Conservation (phyloP, 768 basidiomycete genomes). For the Rhizopogon vesiculosus region DNA sequence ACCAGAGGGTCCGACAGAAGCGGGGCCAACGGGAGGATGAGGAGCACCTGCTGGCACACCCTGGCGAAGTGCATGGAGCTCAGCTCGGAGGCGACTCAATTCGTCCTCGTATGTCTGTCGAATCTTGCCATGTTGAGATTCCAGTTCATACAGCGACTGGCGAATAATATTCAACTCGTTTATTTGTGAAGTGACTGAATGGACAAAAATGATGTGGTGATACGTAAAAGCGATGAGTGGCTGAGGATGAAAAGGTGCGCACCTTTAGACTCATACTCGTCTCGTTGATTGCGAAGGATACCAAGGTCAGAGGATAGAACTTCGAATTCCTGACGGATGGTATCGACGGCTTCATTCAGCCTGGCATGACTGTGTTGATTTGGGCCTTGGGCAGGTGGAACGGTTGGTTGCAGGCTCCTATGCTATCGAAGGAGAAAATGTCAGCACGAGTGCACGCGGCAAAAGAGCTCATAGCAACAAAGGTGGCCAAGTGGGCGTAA, state of each 20-base stretch:
- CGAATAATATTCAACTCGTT: conserved; percentile 89
- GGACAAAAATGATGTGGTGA: conserved; percentile 7
- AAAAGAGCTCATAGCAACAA: not conserved
- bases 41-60: conserved; percentile 30
- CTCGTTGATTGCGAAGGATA: conserved; percentile 69
- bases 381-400: conserved; percentile 38
- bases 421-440: conserved; percentile 30
- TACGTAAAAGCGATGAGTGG: not conserved
- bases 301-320: conserved; percentile 60
- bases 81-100: conserved; percentile 62
- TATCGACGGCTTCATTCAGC: conserved; percentile 76
- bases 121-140: conserved; percentile 81
- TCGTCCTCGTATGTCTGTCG: conserved; percentile 87
- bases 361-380: conserved; percentile 38
- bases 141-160: conserved; percentile 88
- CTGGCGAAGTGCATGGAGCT: conserved; percentile 53
- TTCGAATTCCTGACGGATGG: conserved; percentile 83
- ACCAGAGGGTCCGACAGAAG: conserved; percentile 28
- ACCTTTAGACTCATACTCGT: conserved; percentile 92
- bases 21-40: conserved; percentile 28
- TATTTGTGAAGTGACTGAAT: conserved; percentile 72
- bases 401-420: conserved; percentile 50
- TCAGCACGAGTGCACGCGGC: conserved; percentile 12
- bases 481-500: not conserved
- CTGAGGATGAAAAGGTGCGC: conserved; percentile 20